These are phyloP conservation scores for Malassezia furfur DNA, from an alignment of 1,284 basidiomycete species.

Conservation along the genomic window DNA sequence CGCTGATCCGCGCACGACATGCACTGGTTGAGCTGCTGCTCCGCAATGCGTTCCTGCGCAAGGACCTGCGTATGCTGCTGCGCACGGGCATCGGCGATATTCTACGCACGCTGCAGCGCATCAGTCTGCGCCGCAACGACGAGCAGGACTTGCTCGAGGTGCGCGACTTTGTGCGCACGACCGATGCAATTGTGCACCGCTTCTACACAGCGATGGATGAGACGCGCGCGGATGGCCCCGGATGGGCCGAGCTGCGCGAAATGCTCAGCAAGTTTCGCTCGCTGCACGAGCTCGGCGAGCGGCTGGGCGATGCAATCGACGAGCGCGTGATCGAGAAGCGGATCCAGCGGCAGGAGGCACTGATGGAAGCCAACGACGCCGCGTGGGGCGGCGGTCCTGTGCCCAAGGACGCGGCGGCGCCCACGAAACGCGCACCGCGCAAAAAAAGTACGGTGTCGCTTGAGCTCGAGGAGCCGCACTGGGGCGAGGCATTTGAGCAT, in stretches of 20 bases:
- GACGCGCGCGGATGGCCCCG: not conserved
- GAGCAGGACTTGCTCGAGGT: conserved; percentile 44
- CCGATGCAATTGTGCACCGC: conserved; percentile 13
- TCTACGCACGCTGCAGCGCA: conserved; percentile 33
- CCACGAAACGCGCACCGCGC: not conserved
- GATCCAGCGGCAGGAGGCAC: conserved; percentile 29
- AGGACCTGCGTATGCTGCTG: conserved; percentile 28
- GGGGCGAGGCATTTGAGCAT: conserved; percentile 43
- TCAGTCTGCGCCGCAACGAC: conserved; percentile 31
- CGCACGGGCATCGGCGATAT: conserved; percentile 34
- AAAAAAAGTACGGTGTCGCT: not conserved
- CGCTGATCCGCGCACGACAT: conserved; percentile 27
- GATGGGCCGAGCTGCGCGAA: conserved; percentile 6
- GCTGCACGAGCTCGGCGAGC: conserved; percentile 21
- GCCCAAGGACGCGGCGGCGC: conserved; percentile 2
- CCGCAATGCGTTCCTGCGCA: conserved; percentile 18
- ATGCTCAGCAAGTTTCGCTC: conserved; percentile 18
- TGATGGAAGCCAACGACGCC: conserved; percentile 3
- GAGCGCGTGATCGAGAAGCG: conserved; percentile 40
- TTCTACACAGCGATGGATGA: not conserved
- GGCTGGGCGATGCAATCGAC: conserved; percentile 39
- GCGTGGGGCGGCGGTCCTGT: conserved; percentile 16
- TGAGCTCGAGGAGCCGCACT: conserved; percentile 9
- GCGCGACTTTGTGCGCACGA: conserved; percentile 31
- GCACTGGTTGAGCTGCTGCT: conserved; percentile 33